Evolutionary conservation across 768 basidiomycete species (phyloP).

Genomic region (Mycena chlorophos): DNA sequence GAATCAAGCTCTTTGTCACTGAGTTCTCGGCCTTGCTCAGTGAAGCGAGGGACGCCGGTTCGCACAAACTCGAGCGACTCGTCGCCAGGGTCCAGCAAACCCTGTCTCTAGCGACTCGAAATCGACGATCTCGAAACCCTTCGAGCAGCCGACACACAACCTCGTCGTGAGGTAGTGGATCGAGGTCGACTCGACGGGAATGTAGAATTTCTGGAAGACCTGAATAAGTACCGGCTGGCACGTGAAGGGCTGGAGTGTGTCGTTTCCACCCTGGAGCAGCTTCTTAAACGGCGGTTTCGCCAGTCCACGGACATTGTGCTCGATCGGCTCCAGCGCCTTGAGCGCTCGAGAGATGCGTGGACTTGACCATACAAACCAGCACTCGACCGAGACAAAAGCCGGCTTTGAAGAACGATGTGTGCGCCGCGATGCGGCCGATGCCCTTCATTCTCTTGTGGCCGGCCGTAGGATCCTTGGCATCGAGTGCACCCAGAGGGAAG

Average conservation of each 20-base stretch:
- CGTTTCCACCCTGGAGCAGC: slow-evolving; percentile 90
- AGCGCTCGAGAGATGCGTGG: slow-evolving; percentile 94
- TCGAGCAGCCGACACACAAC: slow-evolving; percentile 94
- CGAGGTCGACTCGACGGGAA: slow-evolving; percentile 94
- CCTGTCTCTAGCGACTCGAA: slow-evolving; percentile 96
- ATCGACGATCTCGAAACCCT: slow-evolving; percentile 98
- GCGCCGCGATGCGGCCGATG: slow-evolving; percentile 92
- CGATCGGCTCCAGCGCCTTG: slow-evolving; percentile 95
- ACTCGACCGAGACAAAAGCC: slow-evolving; percentile 89
- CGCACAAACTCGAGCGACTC: slow-evolving; percentile 90
- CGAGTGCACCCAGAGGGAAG: slow-evolving; percentile 94
- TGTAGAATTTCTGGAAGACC: slow-evolving; percentile 88
- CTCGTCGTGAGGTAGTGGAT: slow-evolving; percentile 97
- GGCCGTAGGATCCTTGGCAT: slow-evolving; percentile 85
- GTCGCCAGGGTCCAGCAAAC: slow-evolving; percentile 90
- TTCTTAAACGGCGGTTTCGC: slow-evolving; percentile 94
- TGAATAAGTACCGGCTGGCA: slow-evolving; percentile 39
- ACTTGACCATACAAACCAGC: slow-evolving; percentile 96
- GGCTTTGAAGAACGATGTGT: slow-evolving; percentile 97
- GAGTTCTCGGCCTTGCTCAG: no score
- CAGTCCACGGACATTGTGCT: slow-evolving; percentile 76
- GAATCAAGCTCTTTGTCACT: no score
- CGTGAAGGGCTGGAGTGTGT: slow-evolving; percentile 89
- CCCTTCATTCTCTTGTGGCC: slow-evolving; percentile 92
- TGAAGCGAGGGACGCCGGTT: no score